A percentile compares a stretch with the other conserved stretches of the same genome.
phyloP scores from a whole-genome alignment of 805 yeast genomes.

The Wickerhamiella kurtzmanii region DNA sequence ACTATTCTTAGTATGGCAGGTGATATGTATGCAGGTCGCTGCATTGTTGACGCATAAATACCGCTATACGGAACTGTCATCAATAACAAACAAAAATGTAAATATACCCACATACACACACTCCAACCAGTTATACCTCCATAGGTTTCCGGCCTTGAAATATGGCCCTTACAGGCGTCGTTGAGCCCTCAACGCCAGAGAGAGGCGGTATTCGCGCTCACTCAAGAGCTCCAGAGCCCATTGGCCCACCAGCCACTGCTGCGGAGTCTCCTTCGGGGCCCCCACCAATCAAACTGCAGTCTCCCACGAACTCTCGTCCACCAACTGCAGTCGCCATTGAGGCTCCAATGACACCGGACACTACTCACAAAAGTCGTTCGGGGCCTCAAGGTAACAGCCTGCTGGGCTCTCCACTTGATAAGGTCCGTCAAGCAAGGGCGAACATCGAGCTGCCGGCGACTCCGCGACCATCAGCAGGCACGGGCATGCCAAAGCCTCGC shows the following conservation, averaged over 20 bases:
- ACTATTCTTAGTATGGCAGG: too few relatives aligned
- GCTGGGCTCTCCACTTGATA: constrained; percentile 2
- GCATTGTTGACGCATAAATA: neutral
- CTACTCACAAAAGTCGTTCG: neutral
- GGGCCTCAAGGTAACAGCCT: neutral
- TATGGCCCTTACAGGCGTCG: neutral
- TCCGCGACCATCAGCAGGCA: neutral
- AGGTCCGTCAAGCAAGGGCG: neutral
- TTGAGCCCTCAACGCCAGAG: constrained; percentile 1
- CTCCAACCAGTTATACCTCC: neutral
- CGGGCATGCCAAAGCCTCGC: neutral
- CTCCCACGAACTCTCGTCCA: neutral
- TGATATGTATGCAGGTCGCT: too few relatives aligned
- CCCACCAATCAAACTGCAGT: neutral
- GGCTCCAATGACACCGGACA: constrained; percentile 1
- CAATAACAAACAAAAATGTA: neutral
- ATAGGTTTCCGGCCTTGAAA: neutral
- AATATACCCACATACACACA: neutral
- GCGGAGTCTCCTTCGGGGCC: neutral
- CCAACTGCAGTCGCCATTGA: neutral
- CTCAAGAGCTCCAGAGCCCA: neutral
- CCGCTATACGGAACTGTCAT: neutral
- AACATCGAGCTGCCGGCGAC: neutral
- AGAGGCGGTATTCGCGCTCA: neutral
- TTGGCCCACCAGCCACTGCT: neutral